Base-by-base conservation (phyloP, 176 grass and related monocot species). In the Oryza longistaminata region DNA sequence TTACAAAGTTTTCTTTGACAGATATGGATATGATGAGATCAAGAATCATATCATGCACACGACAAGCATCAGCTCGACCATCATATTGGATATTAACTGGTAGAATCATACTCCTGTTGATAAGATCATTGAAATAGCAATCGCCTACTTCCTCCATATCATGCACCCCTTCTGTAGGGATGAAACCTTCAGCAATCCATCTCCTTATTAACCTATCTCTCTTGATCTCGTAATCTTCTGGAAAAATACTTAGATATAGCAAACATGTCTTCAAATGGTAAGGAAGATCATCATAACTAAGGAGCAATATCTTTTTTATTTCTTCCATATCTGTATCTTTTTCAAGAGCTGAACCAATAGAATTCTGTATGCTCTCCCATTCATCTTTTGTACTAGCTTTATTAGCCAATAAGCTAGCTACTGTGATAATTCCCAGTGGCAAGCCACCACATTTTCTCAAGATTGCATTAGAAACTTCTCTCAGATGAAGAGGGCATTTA, bases 121-220 rank as follows among this genome's bases (percentile, higher is more conserved):
- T 58, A 37, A 79, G 76, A 35, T 86, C 83, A 13, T 8, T 86
- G 21, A 86, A 86, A 71, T 79, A 79, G 37, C 64, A 46, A 33
- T 77, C 83, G 21, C 78, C 78, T 45, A 79, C 17, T 76, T 85
- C 71, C 73, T 85, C 14, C 21, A 25, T 17, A 85, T 77, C 45
- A 7, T 68, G 75, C 60, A 53, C 83, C 77, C 42, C 16, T 78
- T 29, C 66, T 67, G 44, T 43, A 37, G 29, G 35, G 44, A 85
- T 78, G 52, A 85, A 85, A 55, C 72, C 83, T 78, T 85, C 70
- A 21, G 83, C 64, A 6, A 85, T 85, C 83, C 83, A 85, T 79
- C 72, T 85, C n/a, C 55, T 85, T 78, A 85, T 44, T 29, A 85
- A 40, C 6, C 74, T n/a, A 13, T 79, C 67, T 12, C 74, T 85